phyloP scores from a whole-genome alignment of 352 stramenopile genomes.

The Pythium rhizo-oryzae region DNA sequence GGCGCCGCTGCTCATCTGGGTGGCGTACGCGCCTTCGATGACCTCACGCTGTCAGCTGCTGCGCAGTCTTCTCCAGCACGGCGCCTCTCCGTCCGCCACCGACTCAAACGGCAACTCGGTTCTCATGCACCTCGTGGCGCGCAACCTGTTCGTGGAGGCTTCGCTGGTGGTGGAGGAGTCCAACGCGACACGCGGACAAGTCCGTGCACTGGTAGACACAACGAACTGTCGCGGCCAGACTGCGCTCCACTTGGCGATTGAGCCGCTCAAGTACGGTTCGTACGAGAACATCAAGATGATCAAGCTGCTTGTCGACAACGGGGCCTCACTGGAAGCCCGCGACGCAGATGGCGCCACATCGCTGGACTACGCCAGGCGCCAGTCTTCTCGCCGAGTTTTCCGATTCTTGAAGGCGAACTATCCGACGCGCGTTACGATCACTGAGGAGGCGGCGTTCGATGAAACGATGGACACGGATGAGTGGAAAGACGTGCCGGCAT shows the following conservation, averaged over 20 bases:
- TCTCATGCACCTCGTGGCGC: constrained; percentile 54
- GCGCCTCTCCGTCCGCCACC: constrained; percentile 41
- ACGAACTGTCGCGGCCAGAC: constrained; percentile 46
- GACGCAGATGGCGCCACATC: constrained; percentile 18
- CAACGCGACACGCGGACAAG: constrained; percentile 30
- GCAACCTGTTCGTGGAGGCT: constrained; percentile 51
- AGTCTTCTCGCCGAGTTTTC: constrained; percentile 59
- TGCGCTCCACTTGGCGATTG: constrained; percentile 56
- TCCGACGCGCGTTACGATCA: constrained; percentile 25
- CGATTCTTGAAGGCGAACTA: constrained; percentile 43
- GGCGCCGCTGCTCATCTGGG: constrained; percentile 47
- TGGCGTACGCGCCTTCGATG: constrained; percentile 34
- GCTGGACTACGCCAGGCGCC: constrained; percentile 51
- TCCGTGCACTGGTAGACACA: not conserved
- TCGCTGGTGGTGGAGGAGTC: constrained; percentile 41
- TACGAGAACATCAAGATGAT: constrained; percentile 64
- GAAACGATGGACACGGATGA: constrained; percentile 9
- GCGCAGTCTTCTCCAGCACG: constrained; percentile 50
- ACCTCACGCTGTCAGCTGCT: constrained; percentile 39
- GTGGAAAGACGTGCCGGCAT: constrained; percentile 38
- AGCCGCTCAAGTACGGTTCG: constrained; percentile 53
- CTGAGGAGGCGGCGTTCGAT: constrained; percentile 34
- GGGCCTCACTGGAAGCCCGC: constrained; percentile 20
- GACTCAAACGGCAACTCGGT: constrained; percentile 59
- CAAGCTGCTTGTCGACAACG: constrained; percentile 42